phyloP scores from a whole-genome alignment of 352 stramenopile genomes.

The Phytophthora pinifolia region DNA sequence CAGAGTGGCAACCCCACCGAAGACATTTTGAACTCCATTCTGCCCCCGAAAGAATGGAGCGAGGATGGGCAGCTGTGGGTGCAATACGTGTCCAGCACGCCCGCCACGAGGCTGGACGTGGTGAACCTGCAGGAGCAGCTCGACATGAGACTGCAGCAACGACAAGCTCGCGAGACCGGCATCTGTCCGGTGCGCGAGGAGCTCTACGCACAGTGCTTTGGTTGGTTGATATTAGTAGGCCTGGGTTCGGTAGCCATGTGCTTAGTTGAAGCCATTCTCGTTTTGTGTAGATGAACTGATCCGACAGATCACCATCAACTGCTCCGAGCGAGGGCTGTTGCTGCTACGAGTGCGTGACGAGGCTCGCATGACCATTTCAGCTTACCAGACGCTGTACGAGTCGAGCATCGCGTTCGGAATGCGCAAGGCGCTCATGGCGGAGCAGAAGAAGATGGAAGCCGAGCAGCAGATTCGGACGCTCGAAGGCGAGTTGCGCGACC shows the following conservation, averaged over 20 bases:
- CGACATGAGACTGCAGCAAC: conserved; percentile 90
- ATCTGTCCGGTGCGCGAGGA: conserved; percentile 93
- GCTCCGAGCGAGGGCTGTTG: conserved; percentile 88
- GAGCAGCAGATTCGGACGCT: conserved; percentile 83
- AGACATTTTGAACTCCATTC: conserved; percentile 92
- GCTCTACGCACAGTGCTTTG: conserved; percentile 93
- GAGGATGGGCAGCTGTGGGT: conserved; percentile 92
- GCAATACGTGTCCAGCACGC: conserved; percentile 92
- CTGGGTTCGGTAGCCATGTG: neutral
- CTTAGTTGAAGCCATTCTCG: neutral
- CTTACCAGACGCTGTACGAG: conserved; percentile 94
- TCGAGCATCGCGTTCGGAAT: conserved; percentile 93
- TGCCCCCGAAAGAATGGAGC: conserved; percentile 88
- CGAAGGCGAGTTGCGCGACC: conserved; percentile 73
- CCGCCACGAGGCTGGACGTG: conserved; percentile 90
- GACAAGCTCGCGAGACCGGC: conserved; percentile 90
- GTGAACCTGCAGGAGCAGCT: conserved; percentile 91
- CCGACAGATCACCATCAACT: conserved; percentile 93
- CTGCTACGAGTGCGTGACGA: conserved; percentile 91
- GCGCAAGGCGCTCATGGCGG: conserved; percentile 92
- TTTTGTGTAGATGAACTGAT: conserved; percentile 84
- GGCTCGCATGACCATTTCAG: conserved; percentile 91
- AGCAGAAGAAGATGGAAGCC: conserved; percentile 91
- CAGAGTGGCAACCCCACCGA: conserved; percentile 76
- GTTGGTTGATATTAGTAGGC: conserved; percentile 22